Evolutionary conservation across 192 early-diverging fungal species (phyloP), one percentile per base, ranked within the genome.

Genomic region (Entomortierella parvispora): DNA sequence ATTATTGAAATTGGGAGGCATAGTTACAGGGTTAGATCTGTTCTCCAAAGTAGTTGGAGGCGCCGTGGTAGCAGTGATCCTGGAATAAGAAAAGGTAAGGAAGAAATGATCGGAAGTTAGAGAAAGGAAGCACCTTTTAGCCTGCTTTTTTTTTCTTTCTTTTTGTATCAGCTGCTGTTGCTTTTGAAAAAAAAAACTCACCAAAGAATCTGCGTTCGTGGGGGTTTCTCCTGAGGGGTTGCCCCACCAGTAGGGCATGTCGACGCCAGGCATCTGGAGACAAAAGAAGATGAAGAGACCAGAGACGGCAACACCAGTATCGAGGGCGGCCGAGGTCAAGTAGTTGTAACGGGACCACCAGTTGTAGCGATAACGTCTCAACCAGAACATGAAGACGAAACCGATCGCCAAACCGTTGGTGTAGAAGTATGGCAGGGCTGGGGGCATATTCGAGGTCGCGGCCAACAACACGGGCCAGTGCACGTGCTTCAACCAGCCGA

Each of bases 401-500:
- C 85, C 89, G 3, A 87, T 11, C 4, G 54, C 42, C 4, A 79
- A 43, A 64, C 79, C 82, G 2, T 68, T 76, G 6, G 71, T 46
- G 7, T 69, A 82, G 51, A 81, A 71, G n/a, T 86, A 82, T 10
- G 83, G 79, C 0, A 82, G 72, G 0, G 83, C 87, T 1, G 90
- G 86, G 2, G 92, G 90, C 72, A 86, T 86, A 60, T 67, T 83
- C 2, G 81, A 80, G 22, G 79, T 69, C 40, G 85, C 87, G 31
- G 81, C 71, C 31, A 91, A 84, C 31, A 92, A 65, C 23, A 93
- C 82, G 17, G 90, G 91, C 3, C 86, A 86, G 66, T 90, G 88
- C 26, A 94, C 76, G 22, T 90, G 74, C 32, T 86, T 75, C 33
- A 92, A 75, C 85, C 71, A 75, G 20, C 33, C 32, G 11, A 50